These are phyloP conservation scores for Lipomyces spencermartinsiae DNA, from an alignment of 805 yeast genomes.

Conservation along the genomic window DNA sequence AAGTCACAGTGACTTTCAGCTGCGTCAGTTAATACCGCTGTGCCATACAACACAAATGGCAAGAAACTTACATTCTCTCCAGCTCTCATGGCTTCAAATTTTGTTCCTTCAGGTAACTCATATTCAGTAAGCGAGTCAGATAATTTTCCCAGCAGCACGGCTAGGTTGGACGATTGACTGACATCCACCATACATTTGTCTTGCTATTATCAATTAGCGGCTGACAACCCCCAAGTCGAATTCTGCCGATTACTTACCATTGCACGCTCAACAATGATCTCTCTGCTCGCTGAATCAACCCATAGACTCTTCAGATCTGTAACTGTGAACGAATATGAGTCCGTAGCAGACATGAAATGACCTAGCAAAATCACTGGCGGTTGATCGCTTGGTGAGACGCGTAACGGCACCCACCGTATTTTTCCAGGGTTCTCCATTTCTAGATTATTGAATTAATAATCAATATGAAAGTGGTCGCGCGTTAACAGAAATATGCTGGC, in stretches of 20 bases:
- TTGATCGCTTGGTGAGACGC: conserved; percentile 4
- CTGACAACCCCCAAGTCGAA: not conserved
- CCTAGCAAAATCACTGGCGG: conserved; percentile 6
- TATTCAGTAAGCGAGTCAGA: conserved; percentile 3
- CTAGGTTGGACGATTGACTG: conserved; percentile 16
- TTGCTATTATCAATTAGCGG: conserved; percentile 6
- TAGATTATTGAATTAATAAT: not conserved
- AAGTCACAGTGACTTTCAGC: conserved; percentile 9
- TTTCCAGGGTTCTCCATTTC: not conserved
- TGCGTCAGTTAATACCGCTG: not conserved
- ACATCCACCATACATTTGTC: conserved; percentile 30
- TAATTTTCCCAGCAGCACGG: conserved; percentile 14
- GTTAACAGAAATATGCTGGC: not conserved
- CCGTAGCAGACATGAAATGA: conserved; percentile 8
- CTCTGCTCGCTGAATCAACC: conserved; percentile 19
- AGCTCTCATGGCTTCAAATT: not conserved
- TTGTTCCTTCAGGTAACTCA: not conserved
- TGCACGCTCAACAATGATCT: conserved; percentile 23
- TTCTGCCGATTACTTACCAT: conserved; percentile 9
- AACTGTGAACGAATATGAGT: conserved; percentile 22
- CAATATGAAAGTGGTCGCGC: not conserved
- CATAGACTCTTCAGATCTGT: conserved; percentile 32
- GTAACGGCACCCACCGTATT: conserved; percentile 14
- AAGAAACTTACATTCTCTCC: conserved; percentile 6
- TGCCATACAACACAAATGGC: not conserved